Percentiles rank a stretch among this genome's conserved stretches.
Evolutionary conservation across 805 yeast genomes (phyloP).

Genomic region (Lipomyces lipofer): DNA sequence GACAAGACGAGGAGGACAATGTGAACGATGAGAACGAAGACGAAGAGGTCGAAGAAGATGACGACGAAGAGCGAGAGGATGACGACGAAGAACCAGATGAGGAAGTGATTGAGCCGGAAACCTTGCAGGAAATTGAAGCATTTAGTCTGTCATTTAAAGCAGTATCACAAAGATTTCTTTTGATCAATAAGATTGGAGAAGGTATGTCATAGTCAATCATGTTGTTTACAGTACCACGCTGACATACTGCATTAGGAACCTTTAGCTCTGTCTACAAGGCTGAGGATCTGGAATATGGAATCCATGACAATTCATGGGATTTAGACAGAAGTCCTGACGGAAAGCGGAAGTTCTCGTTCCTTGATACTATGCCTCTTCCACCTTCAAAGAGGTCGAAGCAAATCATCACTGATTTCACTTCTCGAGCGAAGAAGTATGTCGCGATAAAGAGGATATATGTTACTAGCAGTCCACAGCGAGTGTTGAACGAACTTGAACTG

Average conservation of each 20-base stretch:
- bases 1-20: conserved; percentile 4
- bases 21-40: conserved; percentile 9
- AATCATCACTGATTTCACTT: conserved; percentile 11
- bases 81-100: conserved; percentile 25
- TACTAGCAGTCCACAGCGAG: conserved; percentile 90
- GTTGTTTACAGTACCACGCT: neutral
- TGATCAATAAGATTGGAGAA: conserved; percentile 63
- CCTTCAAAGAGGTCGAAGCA: too few species aligned
- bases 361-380: neutral
- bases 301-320: conserved; percentile 41
- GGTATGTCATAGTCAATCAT: conserved; percentile 12
- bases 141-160: conserved; percentile 57
- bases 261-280: conserved; percentile 65
- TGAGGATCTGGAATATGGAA: conserved; percentile 47
- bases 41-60: conserved; percentile 12
- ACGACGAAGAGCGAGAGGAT: conserved; percentile 9
- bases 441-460: conserved; percentile 93
- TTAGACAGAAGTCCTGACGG: conserved; percentile 36
- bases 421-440: conserved; percentile 48
- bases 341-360: conserved; percentile 34
- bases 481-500: conserved; percentile 80
- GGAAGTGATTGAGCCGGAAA: conserved; percentile 43
- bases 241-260: conserved; percentile 46
- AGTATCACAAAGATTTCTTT: conserved; percentile 49
- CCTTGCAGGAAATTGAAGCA: conserved; percentile 59